phyloP scores from a whole-genome alignment of 805 yeast genomes.

The Barnettozyma sp. region DNA sequence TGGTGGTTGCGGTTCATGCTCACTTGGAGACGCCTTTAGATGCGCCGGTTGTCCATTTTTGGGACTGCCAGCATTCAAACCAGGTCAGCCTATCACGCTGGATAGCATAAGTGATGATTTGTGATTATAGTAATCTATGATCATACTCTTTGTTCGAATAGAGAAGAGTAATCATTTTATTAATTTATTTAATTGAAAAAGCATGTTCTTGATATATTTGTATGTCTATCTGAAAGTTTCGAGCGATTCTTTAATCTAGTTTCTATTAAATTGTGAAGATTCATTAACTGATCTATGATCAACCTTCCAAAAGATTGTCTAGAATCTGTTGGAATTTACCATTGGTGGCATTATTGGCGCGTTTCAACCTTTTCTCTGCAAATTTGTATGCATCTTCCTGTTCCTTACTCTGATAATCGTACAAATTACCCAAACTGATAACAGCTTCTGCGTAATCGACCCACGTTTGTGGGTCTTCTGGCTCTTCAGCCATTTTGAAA shows the following conservation, averaged over 20 bases:
- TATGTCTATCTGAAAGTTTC: not conserved
- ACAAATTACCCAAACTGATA: slow-evolving; percentile 70
- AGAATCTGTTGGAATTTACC: slow-evolving; percentile 64
- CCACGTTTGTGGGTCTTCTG: slow-evolving; percentile 75
- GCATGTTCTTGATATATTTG: not conserved
- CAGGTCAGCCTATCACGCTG: slow-evolving; percentile 83
- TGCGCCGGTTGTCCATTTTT: slow-evolving; percentile 97
- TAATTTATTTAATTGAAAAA: not conserved
- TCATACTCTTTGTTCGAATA: too few relatives aligned
- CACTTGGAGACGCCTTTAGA: slow-evolving; percentile 96
- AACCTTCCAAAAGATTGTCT: slow-evolving; percentile 38
- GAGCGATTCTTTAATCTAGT: not conserved
- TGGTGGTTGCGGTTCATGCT: slow-evolving; percentile 96
- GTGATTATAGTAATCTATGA: too few relatives aligned
- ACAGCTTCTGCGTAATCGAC: slow-evolving; percentile 81
- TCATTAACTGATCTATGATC: not conserved
- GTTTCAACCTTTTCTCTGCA: slow-evolving; percentile 62
- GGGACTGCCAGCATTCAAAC: slow-evolving; percentile 97
- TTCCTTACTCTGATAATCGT: slow-evolving; percentile 54
- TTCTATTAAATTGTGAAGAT: not conserved
- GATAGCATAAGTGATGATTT: slow-evolving; percentile 74
- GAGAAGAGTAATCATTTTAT: not conserved
- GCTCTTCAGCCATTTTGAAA: slow-evolving; percentile 53
- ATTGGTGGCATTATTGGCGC: slow-evolving; percentile 75
- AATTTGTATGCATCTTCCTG: slow-evolving; percentile 59